Evolutionary conservation across 2,329 filamentous ascomycete genomes (phyloP).

Genomic region (Cytospora leucostoma): DNA sequence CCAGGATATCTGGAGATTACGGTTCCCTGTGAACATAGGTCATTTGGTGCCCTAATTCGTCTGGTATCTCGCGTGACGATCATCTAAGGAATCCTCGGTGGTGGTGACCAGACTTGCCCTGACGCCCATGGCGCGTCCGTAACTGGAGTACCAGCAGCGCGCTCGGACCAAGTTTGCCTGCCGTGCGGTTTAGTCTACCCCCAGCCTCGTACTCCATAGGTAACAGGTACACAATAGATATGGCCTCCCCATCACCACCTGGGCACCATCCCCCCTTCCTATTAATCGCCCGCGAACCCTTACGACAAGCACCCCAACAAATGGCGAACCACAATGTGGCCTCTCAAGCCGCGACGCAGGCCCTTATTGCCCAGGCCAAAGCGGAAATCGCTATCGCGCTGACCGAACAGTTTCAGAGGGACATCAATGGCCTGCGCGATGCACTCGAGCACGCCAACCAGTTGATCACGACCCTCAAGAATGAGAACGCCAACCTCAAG

Average conservation of each 20-base stretch:
- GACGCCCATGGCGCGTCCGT: slow-evolving; percentile 1
- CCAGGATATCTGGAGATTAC: not conserved
- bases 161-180: not conserved
- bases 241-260: not conserved
- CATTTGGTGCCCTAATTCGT: not conserved
- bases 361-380: slow-evolving; percentile 19
- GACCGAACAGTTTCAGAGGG: slow-evolving; percentile 25
- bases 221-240: not conserved
- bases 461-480: slow-evolving; percentile 19
- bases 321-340: not conserved
- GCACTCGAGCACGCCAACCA: slow-evolving; percentile 22
- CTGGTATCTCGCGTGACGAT: not conserved
- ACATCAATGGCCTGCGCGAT: slow-evolving; percentile 25
- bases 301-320: not conserved
- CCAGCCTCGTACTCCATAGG: not conserved
- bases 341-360: not conserved
- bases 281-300: not conserved
- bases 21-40: too few species aligned
- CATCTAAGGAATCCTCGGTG: too few species aligned
- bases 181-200: not conserved
- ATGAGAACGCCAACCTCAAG: slow-evolving; percentile 23
- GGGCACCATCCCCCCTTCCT: not conserved
- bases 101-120: not conserved
- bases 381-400: slow-evolving; percentile 24
- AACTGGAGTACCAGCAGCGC: not conserved